A percentile compares a stretch with the other conserved stretches of the same genome.
These are phyloP conservation scores for Croton laevigatus DNA, from an alignment of 441 rosid genomes.

Conservation along the genomic window DNA sequence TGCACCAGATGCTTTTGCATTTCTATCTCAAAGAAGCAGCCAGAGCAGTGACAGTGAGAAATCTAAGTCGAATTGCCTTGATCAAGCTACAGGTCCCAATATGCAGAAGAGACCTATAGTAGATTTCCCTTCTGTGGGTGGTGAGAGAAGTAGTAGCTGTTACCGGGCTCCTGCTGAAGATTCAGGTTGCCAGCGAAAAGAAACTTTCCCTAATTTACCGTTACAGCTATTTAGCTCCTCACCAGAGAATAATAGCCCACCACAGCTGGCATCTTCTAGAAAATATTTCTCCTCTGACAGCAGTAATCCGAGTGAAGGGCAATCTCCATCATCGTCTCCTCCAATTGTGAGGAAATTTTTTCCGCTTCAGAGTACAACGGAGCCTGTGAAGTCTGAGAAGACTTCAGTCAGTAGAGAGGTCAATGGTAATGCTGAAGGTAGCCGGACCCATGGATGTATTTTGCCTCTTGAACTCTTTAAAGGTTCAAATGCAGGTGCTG, in stretches of 20 bases:
- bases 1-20: constrained; percentile 53
- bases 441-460: constrained; percentile 32
- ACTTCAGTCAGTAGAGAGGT: constrained; percentile 35
- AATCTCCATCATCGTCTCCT: constrained; percentile 70
- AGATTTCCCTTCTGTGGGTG: constrained; percentile 48
- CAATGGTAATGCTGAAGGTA: constrained; percentile 38
- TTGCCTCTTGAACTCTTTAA: constrained; percentile 78
- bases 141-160: constrained; percentile 69
- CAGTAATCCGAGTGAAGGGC: constrained; percentile 73
- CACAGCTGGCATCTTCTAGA: constrained; percentile 59
- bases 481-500: constrained; percentile 42
- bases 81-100: constrained; percentile 35
- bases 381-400: constrained; percentile 51
- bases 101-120: constrained; percentile 36
- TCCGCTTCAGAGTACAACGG: constrained; percentile 66
- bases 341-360: constrained; percentile 67
- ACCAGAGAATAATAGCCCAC: constrained; percentile 65
- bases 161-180: constrained; percentile 67
- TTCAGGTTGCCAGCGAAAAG: constrained; percentile 60
- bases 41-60: constrained; percentile 61
- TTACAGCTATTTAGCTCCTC: constrained; percentile 80
- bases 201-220: constrained; percentile 56
- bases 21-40: constrained; percentile 57
- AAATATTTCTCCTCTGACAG: constrained; percentile 89
- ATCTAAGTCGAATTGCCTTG: constrained; percentile 45